phyloP scores from a whole-genome alignment of 345 rosid species.

The Microcos paniculata region DNA sequence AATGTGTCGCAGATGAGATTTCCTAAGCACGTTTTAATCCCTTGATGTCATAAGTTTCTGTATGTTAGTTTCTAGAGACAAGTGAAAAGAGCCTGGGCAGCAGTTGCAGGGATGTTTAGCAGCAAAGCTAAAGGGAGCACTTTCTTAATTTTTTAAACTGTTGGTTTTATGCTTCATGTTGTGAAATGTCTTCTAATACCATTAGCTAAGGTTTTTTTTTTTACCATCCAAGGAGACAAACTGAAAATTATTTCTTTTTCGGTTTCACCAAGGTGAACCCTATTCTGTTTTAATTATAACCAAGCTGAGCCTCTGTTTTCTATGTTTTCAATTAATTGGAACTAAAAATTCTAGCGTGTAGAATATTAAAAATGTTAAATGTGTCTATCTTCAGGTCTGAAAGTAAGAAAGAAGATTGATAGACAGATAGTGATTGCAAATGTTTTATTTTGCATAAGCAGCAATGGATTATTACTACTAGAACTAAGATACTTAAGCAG shows the following conservation, averaged over 20 bases:
- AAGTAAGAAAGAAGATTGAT: background rate
- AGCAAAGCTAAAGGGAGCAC: constrained; percentile 97
- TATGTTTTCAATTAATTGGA: background rate
- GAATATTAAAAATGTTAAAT: background rate
- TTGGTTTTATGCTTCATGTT: no score
- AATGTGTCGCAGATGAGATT: background rate
- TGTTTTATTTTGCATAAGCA: background rate
- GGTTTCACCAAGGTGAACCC: no score
- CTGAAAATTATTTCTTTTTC: no score
- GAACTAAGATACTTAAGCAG: background rate
- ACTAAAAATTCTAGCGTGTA: background rate
- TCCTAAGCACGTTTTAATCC: background rate
- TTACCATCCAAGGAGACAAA: background rate
- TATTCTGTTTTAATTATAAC: background rate
- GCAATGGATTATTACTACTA: background rate
- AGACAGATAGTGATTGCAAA: background rate
- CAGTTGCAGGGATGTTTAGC: constrained; percentile 99
- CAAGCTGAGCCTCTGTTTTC: background rate
- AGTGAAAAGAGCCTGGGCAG: constrained; percentile 93
- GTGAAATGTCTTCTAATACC: background rate
- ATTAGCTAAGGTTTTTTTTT: background rate
- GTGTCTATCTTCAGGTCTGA: background rate
- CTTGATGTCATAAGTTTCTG: constrained; percentile 18
- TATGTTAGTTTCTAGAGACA: constrained; percentile 79
- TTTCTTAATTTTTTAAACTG: no score